These are phyloP conservation scores for Pseudogymnoascus sp. DNA, from an alignment of 2,329 filamentous ascomycete genomes.

Conservation along the genomic window DNA sequence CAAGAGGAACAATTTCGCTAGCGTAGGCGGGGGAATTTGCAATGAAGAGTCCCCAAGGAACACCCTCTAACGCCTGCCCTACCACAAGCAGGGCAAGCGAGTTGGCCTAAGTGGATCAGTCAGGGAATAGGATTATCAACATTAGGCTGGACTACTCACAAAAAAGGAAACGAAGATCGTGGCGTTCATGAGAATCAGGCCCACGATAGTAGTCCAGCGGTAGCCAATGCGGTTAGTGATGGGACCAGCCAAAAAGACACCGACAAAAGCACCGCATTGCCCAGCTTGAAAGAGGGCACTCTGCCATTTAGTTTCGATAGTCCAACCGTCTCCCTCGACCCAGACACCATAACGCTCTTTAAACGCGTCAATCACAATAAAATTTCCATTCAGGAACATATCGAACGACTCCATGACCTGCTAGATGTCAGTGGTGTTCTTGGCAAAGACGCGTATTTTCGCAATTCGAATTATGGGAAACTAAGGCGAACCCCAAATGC, in stretches of 20 bases:
- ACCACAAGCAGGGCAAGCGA: slow-evolving; percentile 38
- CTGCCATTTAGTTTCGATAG: no score
- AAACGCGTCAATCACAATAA: slow-evolving; percentile 40
- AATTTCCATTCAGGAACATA: slow-evolving; percentile 53
- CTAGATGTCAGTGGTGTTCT: slow-evolving; percentile 13
- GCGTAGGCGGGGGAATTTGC: slow-evolving; percentile 57
- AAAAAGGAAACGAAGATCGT: slow-evolving; percentile 58
- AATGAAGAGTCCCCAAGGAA: slow-evolving; percentile 59
- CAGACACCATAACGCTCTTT: no score
- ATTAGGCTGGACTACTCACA: slow-evolving; percentile 27
- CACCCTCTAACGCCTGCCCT: slow-evolving; percentile 51
- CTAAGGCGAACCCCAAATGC: neutral
- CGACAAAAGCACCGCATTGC: no score
- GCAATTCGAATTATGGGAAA: slow-evolving; percentile 19
- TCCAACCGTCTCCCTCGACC: no score
- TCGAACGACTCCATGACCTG: slow-evolving; percentile 58
- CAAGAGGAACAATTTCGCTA: slow-evolving; percentile 53
- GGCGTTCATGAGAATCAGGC: slow-evolving; percentile 48
- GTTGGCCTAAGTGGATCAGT: slow-evolving; percentile 27
- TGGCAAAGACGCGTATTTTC: neutral
- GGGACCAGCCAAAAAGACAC: no score
- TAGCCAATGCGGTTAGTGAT: no score
- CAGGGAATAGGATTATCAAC: slow-evolving; percentile 14
- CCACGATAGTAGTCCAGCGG: slow-evolving; percentile 46
- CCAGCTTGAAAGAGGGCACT: no score